These are phyloP conservation scores for Vishniacozyma victoriae DNA, from an alignment of 768 basidiomycete species.

Conservation along the genomic window DNA sequence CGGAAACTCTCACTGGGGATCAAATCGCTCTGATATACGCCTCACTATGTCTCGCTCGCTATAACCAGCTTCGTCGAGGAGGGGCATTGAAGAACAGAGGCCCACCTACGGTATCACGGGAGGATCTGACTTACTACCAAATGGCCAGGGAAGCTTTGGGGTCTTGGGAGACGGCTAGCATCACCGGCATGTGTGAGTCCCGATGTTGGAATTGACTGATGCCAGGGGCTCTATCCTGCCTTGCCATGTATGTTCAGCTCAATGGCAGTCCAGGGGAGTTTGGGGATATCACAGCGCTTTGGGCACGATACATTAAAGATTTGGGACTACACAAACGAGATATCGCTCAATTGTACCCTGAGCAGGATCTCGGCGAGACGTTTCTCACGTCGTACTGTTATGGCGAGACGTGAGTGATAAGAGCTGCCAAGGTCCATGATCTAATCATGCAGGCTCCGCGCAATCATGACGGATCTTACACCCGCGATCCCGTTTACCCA, in stretches of 20 bases:
- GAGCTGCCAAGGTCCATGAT: background rate
- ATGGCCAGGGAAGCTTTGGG: background rate
- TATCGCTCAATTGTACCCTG: background rate
- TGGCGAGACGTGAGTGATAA: background rate
- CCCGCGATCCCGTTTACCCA: background rate
- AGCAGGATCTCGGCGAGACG: background rate
- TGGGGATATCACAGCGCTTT: background rate
- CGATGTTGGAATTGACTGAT: background rate
- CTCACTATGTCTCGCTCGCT: background rate
- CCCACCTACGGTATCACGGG: background rate
- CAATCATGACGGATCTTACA: background rate
- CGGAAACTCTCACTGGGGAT: background rate
- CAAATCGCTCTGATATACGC: conserved; percentile 1
- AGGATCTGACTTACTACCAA: conserved; percentile 2
- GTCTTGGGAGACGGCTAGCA: background rate
- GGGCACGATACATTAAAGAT: conserved; percentile 1
- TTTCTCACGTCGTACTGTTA: background rate
- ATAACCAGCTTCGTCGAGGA: background rate
- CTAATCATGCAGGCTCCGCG: background rate
- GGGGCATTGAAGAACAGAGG: background rate
- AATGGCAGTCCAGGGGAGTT: too few relatives aligned
- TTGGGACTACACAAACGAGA: background rate
- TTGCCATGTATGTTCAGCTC: background rate
- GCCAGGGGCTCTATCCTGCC: background rate
- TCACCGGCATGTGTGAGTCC: background rate